These are phyloP conservation scores for Bryopsis sp. DNA, from an alignment of 139 green algal species.

Conservation along the genomic window DNA sequence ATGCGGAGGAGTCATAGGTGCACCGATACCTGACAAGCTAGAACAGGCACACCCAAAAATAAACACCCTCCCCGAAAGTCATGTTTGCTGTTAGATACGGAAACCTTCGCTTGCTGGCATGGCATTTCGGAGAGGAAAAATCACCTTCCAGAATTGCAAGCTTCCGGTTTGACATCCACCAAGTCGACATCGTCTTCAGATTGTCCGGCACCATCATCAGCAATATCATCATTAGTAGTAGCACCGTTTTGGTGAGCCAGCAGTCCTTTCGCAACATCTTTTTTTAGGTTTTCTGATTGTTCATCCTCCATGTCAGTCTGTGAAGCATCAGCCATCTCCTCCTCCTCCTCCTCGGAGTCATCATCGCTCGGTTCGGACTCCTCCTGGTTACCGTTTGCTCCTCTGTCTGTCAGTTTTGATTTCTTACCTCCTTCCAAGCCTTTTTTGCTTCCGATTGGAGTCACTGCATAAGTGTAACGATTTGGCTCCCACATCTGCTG, in stretches of 20 bases:
- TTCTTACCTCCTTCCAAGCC: not conserved
- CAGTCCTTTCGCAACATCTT: too few relatives aligned
- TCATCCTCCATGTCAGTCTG: not conserved
- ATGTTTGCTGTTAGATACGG: too few relatives aligned
- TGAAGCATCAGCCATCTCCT: conserved; percentile 8
- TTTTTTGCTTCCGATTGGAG: conserved; percentile 18
- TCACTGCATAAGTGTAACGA: conserved; percentile 49
- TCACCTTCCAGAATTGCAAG: too few relatives aligned
- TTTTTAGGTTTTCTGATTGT: not conserved
- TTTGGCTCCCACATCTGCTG: conserved; percentile 51
- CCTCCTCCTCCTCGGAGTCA: conserved; percentile 11
- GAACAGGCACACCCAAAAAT: too few relatives aligned
- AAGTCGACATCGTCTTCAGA: not conserved
- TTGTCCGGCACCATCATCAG: conserved; percentile 23
- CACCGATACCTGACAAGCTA: too few relatives aligned
- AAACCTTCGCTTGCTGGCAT: too few relatives aligned
- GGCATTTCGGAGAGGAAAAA: too few relatives aligned
- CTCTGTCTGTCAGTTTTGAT: not conserved
- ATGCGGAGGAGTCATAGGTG: too few relatives aligned
- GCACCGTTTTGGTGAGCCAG: too few relatives aligned
- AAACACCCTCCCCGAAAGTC: too few relatives aligned
- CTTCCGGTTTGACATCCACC: too few relatives aligned
- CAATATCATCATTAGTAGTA: conserved; percentile 14
- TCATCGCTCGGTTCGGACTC: conserved; percentile 13
- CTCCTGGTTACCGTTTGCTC: conserved; percentile 23